Evolutionary conservation across 441 rosid genomes (phyloP).

Genomic region (Corymbia citriodora): DNA sequence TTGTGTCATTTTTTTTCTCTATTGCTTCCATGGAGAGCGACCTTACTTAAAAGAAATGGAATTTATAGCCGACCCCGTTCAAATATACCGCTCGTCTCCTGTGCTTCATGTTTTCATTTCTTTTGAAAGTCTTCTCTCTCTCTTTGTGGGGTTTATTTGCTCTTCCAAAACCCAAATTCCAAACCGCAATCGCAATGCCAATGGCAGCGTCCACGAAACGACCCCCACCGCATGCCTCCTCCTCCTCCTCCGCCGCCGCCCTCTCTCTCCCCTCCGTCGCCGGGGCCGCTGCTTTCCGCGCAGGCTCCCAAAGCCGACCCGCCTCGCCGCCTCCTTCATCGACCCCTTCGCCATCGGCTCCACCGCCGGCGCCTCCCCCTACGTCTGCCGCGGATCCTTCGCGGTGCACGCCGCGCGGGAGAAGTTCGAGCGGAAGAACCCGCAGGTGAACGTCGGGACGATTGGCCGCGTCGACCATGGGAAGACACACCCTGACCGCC

Average conservation of each 20-base stretch:
- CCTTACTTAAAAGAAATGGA: too few relatives aligned
- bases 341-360: constrained; percentile 16
- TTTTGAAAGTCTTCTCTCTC: background rate
- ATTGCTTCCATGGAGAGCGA: too few relatives aligned
- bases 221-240: background rate
- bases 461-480: constrained; percentile 98
- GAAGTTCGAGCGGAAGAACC: constrained; percentile 89
- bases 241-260: background rate
- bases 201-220: background rate
- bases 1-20: too few relatives aligned
- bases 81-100: background rate
- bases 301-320: constrained; percentile 19
- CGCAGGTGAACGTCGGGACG: constrained; percentile 87
- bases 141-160: background rate
- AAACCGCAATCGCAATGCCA: background rate
- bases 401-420: constrained; percentile 82
- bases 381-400: constrained; percentile 29
- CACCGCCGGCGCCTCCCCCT: constrained; percentile 8
- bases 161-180: background rate
- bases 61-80: background rate
- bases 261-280: background rate
- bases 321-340: constrained; percentile 39
- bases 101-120: too few relatives aligned
- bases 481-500: constrained; percentile 81
- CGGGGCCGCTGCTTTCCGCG: constrained; percentile 3